Conservation (phyloP, 2,329 filamentous ascomycete genomes). For the Colletotrichum salicis region DNA sequence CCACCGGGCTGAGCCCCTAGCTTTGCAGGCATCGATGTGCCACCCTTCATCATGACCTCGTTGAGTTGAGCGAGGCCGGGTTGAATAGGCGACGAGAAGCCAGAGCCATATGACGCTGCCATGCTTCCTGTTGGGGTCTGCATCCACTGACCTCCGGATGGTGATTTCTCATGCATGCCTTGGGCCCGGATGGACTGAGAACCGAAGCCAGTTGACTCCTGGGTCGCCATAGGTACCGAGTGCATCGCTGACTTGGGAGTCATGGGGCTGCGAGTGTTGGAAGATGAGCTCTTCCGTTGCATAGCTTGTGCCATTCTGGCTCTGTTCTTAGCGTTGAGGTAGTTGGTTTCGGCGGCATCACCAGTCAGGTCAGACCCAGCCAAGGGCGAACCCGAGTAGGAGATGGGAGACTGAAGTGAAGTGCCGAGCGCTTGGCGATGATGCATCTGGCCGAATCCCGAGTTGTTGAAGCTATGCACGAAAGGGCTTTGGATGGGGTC, state of each 20-base stretch:
- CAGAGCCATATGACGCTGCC: constrained; percentile 88
- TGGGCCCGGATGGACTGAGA: constrained; percentile 81
- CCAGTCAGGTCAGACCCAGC: constrained; percentile 60
- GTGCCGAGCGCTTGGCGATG: constrained; percentile 66
- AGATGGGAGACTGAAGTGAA: constrained; percentile 63
- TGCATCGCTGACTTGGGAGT: constrained; percentile 87
- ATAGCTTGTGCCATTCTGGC: constrained; percentile 70
- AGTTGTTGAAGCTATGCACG: constrained; percentile 79
- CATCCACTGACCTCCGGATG: constrained; percentile 86
- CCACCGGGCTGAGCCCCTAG: constrained; percentile 65
- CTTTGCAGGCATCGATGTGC: constrained; percentile 90
- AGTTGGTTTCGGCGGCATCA: constrained; percentile 62
- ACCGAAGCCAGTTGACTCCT: constrained; percentile 77
- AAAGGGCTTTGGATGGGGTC: constrained; percentile 94
- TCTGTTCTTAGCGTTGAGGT: constrained; percentile 67
- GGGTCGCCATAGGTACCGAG: constrained; percentile 73
- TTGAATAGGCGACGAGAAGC: constrained; percentile 84
- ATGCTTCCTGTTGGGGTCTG: constrained; percentile 82
- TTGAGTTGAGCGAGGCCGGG: constrained; percentile 80
- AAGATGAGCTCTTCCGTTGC: constrained; percentile 81
- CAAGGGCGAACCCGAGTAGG: constrained; percentile 62
- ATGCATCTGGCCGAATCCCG: constrained; percentile 78
- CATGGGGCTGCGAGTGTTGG: constrained; percentile 81
- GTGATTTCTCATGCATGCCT: constrained; percentile 79
- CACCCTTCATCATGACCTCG: constrained; percentile 88